Evolutionary conservation across 495 filamentous ascomycete genomes (phyloP), one percentile per base, ranked within the genome.

Genomic region (Xylaria sp.): DNA sequence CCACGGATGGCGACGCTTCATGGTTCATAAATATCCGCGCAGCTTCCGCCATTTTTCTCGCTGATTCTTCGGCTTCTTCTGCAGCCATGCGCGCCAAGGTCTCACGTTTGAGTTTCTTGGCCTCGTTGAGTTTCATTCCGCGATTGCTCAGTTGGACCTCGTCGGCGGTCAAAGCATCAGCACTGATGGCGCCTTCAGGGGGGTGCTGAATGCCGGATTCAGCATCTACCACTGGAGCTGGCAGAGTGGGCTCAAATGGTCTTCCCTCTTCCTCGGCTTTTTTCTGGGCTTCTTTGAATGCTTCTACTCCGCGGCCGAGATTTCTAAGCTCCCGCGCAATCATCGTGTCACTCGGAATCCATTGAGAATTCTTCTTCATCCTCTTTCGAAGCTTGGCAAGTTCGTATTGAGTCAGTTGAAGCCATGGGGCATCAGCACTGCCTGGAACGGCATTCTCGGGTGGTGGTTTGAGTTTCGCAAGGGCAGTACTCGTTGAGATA

Each of bases 351-450:
- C 93, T 97, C 0, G 96, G 96, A 46, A 90, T 90, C 96, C 96
- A 99, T 8, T 94, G 90, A 0, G 95, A 93, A 74, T 99, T 99
- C 87, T 99, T 99, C 84, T 99, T 99, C 96, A 99, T 99, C 64
- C 93, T 88, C 82, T 98, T 98, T 58, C 96, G 87, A 17, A 99
- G 84, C 62, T 90, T 90, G 4, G 93, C 95, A 82, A 99, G 93
- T 74, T 99, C 96, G 81, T 90, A 98, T 33, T 91, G 88, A 0
- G 94, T 98, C 48, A 99, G 86, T 65, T 93, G 91, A 71, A 95
- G 85, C 96, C 96, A 99, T 0, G 96, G 96, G 37, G 92, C 84
- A 75, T 95, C 89, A 69, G 88, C 83, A 75, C 92, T 93, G 21
- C 96, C 96, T 8, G 85, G 82, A 40, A 88, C 85, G 19, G 93